phyloP scores from a whole-genome alignment of 2,329 filamentous ascomycete genomes.

The Fusarium sp. region DNA sequence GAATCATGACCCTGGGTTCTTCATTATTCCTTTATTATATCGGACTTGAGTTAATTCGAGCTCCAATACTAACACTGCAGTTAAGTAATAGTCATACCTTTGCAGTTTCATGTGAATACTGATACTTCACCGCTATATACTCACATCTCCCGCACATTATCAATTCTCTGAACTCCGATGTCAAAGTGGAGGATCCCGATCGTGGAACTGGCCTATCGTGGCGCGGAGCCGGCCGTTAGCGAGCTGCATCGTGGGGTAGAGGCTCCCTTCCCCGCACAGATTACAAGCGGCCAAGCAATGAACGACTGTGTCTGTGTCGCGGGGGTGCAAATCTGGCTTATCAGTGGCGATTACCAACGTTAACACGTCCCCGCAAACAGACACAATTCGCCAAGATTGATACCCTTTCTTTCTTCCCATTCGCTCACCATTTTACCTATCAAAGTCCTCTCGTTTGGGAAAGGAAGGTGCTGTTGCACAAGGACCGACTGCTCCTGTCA shows the following conservation, averaged over 20 bases:
- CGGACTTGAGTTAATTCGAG: background rate
- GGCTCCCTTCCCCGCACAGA: slow-evolving; percentile 42
- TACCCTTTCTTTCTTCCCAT: slow-evolving; percentile 12
- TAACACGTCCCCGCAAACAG: slow-evolving; percentile 30
- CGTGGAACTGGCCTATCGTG: slow-evolving; percentile 44
- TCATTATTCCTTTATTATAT: background rate
- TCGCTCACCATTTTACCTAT: slow-evolving; percentile 34
- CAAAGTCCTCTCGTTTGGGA: slow-evolving; percentile 32
- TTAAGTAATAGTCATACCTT: background rate
- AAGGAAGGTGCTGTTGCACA: slow-evolving; percentile 40
- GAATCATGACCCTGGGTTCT: background rate
- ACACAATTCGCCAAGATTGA: slow-evolving; percentile 5
- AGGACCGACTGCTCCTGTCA: slow-evolving; percentile 27
- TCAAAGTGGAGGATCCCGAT: slow-evolving; percentile 52
- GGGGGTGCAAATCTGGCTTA: slow-evolving; percentile 48
- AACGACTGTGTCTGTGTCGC: slow-evolving; percentile 25
- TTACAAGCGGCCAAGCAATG: background rate
- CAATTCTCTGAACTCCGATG: slow-evolving; percentile 36
- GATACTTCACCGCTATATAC: slow-evolving; percentile 3
- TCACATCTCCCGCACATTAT: background rate
- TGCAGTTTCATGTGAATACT: too few species aligned
- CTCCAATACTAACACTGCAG: background rate
- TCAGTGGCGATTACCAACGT: slow-evolving; percentile 43
- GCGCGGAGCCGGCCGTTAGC: slow-evolving; percentile 54
- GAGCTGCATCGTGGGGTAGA: slow-evolving; percentile 45